phyloP scores from a whole-genome alignment of 2,329 filamentous ascomycete genomes.

The Fusarium irregulare region DNA sequence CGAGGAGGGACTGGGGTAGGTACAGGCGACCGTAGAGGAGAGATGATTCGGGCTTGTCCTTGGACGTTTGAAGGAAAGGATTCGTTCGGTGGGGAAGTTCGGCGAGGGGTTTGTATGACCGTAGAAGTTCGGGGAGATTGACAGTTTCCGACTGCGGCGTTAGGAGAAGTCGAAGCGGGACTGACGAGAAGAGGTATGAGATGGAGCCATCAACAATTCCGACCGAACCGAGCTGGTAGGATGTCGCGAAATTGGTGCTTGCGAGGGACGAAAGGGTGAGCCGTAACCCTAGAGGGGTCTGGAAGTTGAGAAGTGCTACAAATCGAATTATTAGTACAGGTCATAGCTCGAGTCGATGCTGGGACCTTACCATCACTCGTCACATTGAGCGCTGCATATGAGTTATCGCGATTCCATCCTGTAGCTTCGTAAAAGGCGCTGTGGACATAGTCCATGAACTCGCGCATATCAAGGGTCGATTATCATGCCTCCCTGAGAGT shows the following conservation, averaged over 20 bases:
- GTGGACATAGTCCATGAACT: constrained; percentile 98
- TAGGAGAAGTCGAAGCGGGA: constrained; percentile 76
- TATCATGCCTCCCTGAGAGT: constrained; percentile 45
- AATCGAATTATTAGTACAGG: constrained; percentile 30
- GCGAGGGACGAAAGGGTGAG: constrained; percentile 91
- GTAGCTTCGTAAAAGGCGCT: constrained; percentile 88
- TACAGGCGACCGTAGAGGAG: constrained; percentile 83
- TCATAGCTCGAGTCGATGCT: not conserved
- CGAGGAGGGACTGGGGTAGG: constrained; percentile 84
- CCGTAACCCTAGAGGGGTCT: constrained; percentile 84
- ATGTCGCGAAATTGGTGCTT: constrained; percentile 92
- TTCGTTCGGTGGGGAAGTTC: constrained; percentile 61
- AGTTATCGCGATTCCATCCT: constrained; percentile 91
- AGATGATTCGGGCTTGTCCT: constrained; percentile 58
- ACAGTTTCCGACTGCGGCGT: constrained; percentile 77
- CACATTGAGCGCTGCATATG: constrained; percentile 86
- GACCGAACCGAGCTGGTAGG: constrained; percentile 89
- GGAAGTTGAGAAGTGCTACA: constrained; percentile 86
- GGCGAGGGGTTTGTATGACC: constrained; percentile 83
- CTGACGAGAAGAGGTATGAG: constrained; percentile 93
- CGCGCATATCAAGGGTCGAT: constrained; percentile 73
- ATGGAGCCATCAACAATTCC: constrained; percentile 96
- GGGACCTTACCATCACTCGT: constrained; percentile 76
- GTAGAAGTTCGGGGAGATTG: constrained; percentile 80
- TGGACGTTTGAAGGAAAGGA: constrained; percentile 37